A percentile compares a stretch with the other conserved stretches of the same genome.
These are phyloP conservation scores for Exidia glandulosa DNA, from an alignment of 768 basidiomycete species.

Conservation along the genomic window DNA sequence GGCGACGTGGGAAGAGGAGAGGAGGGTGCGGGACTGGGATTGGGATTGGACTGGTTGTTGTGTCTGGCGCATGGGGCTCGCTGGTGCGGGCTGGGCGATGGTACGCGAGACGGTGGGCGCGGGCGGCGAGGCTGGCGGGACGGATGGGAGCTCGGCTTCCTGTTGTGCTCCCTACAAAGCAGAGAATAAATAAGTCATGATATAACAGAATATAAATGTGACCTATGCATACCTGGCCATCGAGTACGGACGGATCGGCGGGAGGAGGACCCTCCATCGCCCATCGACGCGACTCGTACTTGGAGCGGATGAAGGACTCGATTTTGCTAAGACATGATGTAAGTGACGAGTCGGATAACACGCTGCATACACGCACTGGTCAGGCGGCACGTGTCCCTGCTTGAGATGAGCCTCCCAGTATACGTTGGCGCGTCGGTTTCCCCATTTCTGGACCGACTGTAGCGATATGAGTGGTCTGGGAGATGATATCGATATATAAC, in stretches of 20 bases:
- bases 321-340: constrained; percentile 58
- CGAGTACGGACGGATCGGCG: constrained; percentile 67
- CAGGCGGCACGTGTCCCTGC: constrained; percentile 80
- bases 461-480: not conserved
- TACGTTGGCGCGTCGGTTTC: constrained; percentile 80
- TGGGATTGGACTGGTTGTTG: constrained; percentile 8
- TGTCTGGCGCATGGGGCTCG: constrained; percentile 1
- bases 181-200: not conserved
- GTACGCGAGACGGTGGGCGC: constrained; percentile 11
- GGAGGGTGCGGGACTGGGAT: constrained; percentile 1
- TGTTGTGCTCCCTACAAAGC: not conserved
- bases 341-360: not conserved
- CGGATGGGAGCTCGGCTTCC: constrained; percentile 19
- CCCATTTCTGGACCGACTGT: constrained; percentile 86
- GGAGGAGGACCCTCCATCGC: constrained; percentile 85
- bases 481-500: constrained; percentile 8
- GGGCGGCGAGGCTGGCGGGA: constrained; percentile 19
- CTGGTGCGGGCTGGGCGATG: not conserved
- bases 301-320: constrained; percentile 93
- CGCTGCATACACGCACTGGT: constrained; percentile 58
- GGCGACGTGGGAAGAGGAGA: constrained; percentile 2
- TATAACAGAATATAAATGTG: not conserved
- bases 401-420: constrained; percentile 98
- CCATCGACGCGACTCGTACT: constrained; percentile 92
- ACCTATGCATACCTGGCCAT: constrained; percentile 20